Conservation (phyloP, 352 stramenopile genomes). For the Phytophthora vignae region DNA sequence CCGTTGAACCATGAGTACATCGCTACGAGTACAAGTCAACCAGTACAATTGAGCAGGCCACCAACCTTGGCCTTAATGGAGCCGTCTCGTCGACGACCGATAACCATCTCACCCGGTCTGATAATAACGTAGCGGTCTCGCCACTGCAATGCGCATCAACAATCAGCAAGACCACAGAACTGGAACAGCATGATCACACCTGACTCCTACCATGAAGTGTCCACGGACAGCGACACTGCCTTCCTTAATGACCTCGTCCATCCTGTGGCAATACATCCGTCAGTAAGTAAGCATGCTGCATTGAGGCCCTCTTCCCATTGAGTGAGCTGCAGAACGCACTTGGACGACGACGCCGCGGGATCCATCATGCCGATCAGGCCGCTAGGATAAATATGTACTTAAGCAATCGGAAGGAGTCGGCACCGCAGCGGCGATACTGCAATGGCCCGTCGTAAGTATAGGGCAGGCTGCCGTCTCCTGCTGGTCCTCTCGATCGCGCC, state of each 20-base stretch:
- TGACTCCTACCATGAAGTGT: constrained; percentile 63
- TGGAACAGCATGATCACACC: neutral
- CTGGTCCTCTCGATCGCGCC: constrained; percentile 25
- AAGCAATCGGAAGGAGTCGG: constrained; percentile 15
- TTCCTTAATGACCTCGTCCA: constrained; percentile 58
- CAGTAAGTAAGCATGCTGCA: neutral
- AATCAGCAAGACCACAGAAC: constrained; percentile 4
- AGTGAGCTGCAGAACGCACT: constrained; percentile 14
- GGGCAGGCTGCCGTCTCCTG: constrained; percentile 8
- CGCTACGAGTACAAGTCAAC: neutral
- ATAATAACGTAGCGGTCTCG: constrained; percentile 72
- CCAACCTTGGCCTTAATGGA: constrained; percentile 70
- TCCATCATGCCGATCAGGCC: constrained; percentile 17
- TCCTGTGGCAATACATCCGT: constrained; percentile 10
- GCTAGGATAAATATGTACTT: constrained; percentile 18
- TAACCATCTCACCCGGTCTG: constrained; percentile 52
- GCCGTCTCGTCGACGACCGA: constrained; percentile 53
- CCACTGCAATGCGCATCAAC: constrained; percentile 49
- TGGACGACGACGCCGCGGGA: constrained; percentile 32
- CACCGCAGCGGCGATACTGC: constrained; percentile 1
- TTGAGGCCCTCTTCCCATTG: neutral
- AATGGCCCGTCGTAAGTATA: constrained; percentile 15
- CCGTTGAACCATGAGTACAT: constrained; percentile 1
- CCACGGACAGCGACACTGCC: constrained; percentile 65
- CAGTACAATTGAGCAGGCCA: neutral